Base-by-base conservation (phyloP, 2,329 filamentous ascomycete species). In the Ascomycota sp. region DNA sequence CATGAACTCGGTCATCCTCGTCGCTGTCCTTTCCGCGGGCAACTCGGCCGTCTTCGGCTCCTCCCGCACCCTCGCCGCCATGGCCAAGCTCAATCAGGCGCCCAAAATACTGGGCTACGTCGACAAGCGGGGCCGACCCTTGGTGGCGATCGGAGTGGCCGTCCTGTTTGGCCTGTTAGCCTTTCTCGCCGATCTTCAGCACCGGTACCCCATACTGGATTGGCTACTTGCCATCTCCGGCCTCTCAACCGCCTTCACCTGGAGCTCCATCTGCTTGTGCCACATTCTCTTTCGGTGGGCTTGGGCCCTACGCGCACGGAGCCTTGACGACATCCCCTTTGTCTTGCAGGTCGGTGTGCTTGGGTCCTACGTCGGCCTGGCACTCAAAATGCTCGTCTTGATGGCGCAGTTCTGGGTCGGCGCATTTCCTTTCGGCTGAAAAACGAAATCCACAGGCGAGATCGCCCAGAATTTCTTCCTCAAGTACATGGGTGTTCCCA, bases 1-100 rank as follows among this genome's bases (percentile, higher is more conserved):
- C 31, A 91, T 94, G 77, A 94, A 95, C 51, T 73, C 71, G n/a
- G 82, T 94, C 35, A 93, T 94, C 48, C 71, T 94, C 45, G 71
- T 92, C 36, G 77, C 85, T 13, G 83, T 93, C 15, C 58, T 94
- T 15, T 91, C 81, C 1, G 85, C 94, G 35, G 83, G 83, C 33
- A 94, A 93, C 52, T 86, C 81, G 6, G 75, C 83, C 36, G 75
- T 94, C 35, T 95, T 92, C 43, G 86, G 83, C 23, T 86, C 81
- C 17, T 91, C 81, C 2, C 74, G 86, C 42, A 94, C 85, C 2
- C 69, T 95, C 7, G 81, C 83, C 19, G 83, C 85, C 3, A 67
- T 94, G 2, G 83, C 85, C 27, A 83, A 93, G 48, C 82, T 91
- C 50, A 68, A 73, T 32, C 82, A 89, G 47, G 83, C 80, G 0